phyloP scores from a whole-genome alignment of 768 basidiomycete species.

The Leccinum pellstonianum region DNA sequence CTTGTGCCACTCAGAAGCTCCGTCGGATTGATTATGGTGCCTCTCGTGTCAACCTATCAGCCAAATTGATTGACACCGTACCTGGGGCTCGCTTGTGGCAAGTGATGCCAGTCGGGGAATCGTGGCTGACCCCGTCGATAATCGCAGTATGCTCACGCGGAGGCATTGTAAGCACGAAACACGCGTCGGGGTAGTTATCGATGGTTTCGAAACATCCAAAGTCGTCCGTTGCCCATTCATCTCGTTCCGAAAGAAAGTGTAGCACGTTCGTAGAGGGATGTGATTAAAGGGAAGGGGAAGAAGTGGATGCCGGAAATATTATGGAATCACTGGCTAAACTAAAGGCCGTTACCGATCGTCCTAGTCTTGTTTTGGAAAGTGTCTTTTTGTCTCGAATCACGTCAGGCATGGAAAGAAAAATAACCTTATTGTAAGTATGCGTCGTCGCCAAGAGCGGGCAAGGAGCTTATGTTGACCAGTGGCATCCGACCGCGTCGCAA shows the following conservation, averaged over 20 bases:
- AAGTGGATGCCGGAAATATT: background rate
- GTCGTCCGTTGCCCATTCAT: background rate
- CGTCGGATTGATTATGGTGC: background rate
- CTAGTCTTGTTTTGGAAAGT: background rate
- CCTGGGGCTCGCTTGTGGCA: background rate
- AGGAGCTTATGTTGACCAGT: background rate
- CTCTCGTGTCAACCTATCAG: background rate
- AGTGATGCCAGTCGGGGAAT: background rate
- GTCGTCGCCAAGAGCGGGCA: constrained; percentile 5
- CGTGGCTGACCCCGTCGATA: background rate
- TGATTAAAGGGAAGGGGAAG: background rate
- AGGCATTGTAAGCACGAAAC: background rate
- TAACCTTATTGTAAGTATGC: background rate
- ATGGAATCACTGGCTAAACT: background rate
- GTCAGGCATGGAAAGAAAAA: background rate
- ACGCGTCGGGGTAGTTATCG: background rate
- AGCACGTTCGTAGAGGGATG: background rate
- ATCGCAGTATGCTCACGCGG: background rate
- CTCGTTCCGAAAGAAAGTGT: background rate
- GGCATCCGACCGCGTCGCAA: constrained; percentile 5
- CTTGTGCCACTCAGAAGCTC: background rate
- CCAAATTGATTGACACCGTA: background rate
- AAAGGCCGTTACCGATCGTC: background rate
- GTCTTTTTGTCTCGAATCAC: background rate
- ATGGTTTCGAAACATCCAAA: constrained; percentile 2